Evolutionary conservation across 2,329 filamentous ascomycete species (phyloP).

Genomic region (Fusarium subglutinans): DNA sequence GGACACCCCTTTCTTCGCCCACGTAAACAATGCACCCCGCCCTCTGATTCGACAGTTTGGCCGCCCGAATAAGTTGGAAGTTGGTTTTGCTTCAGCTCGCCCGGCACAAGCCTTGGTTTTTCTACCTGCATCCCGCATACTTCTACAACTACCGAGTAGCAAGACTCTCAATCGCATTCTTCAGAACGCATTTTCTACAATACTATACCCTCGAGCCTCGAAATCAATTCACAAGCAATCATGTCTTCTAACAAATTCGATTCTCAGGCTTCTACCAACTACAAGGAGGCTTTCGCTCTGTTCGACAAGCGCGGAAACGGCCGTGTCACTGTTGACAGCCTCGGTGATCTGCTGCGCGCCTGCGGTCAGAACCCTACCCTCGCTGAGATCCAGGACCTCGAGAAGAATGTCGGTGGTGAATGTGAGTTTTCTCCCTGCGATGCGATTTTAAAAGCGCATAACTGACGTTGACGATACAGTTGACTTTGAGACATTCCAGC

Average conservation of each 20-base stretch:
- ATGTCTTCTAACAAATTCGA: constrained; percentile 65
- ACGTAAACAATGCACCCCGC: constrained; percentile 50
- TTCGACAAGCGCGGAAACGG: constrained; percentile 99
- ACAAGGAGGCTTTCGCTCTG: constrained; percentile 99
- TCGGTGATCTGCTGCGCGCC: constrained; percentile 93
- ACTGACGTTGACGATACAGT: constrained; percentile 62
- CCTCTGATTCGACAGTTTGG: constrained; percentile 47
- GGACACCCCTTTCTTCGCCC: constrained; percentile 39
- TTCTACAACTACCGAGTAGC: constrained; percentile 20
- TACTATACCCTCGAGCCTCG: background rate
- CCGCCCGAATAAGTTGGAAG: constrained; percentile 31
- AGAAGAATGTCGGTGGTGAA: constrained; percentile 88
- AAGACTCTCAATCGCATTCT: constrained; percentile 25
- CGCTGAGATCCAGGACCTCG: constrained; percentile 89
- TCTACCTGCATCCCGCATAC: constrained; percentile 13
- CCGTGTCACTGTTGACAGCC: constrained; percentile 83
- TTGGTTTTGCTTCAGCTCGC: constrained; percentile 38
- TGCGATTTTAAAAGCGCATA: background rate
- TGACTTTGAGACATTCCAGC: constrained; percentile 97
- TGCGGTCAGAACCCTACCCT: constrained; percentile 98
- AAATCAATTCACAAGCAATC: constrained; percentile 29
- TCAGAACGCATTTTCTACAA: constrained; percentile 9
- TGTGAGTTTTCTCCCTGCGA: constrained; percentile 69
- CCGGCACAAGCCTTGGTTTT: constrained; percentile 23
- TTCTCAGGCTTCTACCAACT: constrained; percentile 85